Evolutionary conservation across 1,139 yeast species (phyloP).

Genomic region (Yamadazyma sp.): DNA sequence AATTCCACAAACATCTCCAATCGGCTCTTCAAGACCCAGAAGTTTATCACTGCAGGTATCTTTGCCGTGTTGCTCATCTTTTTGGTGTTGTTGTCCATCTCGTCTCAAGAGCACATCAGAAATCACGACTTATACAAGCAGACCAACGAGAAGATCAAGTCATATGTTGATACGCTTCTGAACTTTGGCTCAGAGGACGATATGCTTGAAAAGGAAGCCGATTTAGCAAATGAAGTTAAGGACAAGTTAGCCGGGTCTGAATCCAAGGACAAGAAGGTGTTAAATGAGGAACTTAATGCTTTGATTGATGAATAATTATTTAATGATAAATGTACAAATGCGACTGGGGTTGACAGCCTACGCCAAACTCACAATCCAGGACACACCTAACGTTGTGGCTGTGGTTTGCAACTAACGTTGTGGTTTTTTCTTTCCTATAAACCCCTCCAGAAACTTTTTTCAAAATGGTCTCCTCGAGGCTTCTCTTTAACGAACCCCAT

Average conservation of each 20-base stretch:
- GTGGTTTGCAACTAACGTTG: too few relatives aligned
- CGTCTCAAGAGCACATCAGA: constrained; percentile 22
- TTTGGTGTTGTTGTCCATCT: constrained; percentile 22
- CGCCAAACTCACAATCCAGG: neutral
- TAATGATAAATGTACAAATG: constrained; percentile 3
- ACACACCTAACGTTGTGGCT: neutral
- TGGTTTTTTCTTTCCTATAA: constrained; percentile 17
- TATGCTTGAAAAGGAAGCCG: constrained; percentile 1
- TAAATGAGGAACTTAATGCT: constrained; percentile 4
- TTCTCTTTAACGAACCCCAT: constrained; percentile 44
- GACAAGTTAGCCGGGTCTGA: neutral
- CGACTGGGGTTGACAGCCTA: neutral
- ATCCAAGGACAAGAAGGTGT: neutral
- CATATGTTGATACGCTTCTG: neutral
- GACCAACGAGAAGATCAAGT: constrained; percentile 16
- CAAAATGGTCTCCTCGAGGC: constrained; percentile 45
- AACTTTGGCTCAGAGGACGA: neutral
- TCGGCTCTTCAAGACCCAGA: constrained; percentile 31
- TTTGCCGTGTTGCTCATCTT: constrained; percentile 23
- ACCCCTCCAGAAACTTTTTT: constrained; percentile 46
- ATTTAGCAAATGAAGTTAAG: neutral
- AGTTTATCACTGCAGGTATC: constrained; percentile 22
- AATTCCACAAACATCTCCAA: constrained; percentile 32
- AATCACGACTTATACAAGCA: constrained; percentile 11
- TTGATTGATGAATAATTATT: constrained; percentile 4